A percentile compares a stretch with the other conserved stretches of the same genome.
These are phyloP conservation scores for Hypholoma sublateritium DNA, from an alignment of 768 basidiomycete genomes.

Conservation along the genomic window DNA sequence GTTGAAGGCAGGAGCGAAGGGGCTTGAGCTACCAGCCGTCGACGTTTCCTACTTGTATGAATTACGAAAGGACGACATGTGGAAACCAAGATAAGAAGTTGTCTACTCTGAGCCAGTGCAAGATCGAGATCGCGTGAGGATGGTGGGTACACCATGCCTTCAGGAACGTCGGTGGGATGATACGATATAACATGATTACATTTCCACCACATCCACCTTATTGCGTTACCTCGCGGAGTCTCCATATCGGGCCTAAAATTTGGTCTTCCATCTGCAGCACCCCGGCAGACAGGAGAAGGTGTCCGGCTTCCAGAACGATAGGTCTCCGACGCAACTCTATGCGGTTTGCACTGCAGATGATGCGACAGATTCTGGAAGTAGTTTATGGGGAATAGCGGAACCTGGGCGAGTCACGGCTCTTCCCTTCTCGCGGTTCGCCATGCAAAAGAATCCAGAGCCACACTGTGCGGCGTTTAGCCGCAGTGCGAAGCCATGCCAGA, in stretches of 20 bases:
- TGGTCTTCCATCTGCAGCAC: slow-evolving; percentile 5
- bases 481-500: too few relatives aligned
- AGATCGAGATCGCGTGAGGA: not conserved
- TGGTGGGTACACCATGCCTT: slow-evolving; percentile 12
- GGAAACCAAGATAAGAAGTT: slow-evolving; percentile 24
- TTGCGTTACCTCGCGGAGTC: slow-evolving; percentile 15
- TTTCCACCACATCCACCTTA: slow-evolving; percentile 7
- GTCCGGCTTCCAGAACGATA: not conserved
- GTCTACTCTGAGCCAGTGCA: not conserved
- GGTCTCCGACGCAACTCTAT: not conserved
- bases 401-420: not conserved
- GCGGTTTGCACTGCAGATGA: too few relatives aligned
- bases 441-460: not conserved
- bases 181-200: slow-evolving; percentile 5
- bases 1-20: slow-evolving; percentile 21
- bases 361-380: too few relatives aligned
- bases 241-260: slow-evolving; percentile 8
- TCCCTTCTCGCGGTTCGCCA: not conserved
- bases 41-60: slow-evolving; percentile 28
- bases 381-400: too few relatives aligned
- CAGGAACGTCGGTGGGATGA: slow-evolving; percentile 18
- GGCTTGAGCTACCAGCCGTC: slow-evolving; percentile 16
- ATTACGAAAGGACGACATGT: slow-evolving; percentile 21
- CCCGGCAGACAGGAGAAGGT: not conserved
- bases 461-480: too few relatives aligned